Base-by-base conservation (phyloP, 495 filamentous ascomycete species). In the Hyphodiscus hymeniophilus region DNA sequence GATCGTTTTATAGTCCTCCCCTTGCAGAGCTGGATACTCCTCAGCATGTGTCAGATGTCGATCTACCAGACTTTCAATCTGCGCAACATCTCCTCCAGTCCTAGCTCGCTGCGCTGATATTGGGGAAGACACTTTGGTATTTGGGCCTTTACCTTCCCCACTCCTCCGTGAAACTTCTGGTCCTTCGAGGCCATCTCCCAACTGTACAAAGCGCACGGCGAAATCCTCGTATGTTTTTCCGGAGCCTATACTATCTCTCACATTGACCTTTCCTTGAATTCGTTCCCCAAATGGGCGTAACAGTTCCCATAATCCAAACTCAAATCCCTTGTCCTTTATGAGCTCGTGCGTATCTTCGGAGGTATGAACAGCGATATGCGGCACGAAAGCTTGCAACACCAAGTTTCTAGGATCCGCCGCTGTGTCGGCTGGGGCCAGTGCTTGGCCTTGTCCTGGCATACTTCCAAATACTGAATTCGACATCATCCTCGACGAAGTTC, bases 201-300 rank as follows among this genome's bases (percentile, higher is more conserved):
- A 74, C 40, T 78, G 72, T 3, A 83, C 78, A 63, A 98, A 95
- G 35, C 85, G 83, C 41, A 97, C 75, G 2, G 86, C 84, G 66
- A 87, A 98, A 60, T 97, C 89, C 22, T 95, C 92, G 72, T 84
- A 94, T 24, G 77, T 78, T 54, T 74, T 77, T 56, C 89, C 87
- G 28, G 79, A 77, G 8, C 92, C 91, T 48, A 84, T 73, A 54
- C 89, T 95, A 63, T 98, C 94, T 45, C 94, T 72, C 32, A 98
- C 81, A 15, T 84, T 85, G 26, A 98, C 84, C 61, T 89, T 92
- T 20, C 92, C 92, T 28, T 81, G 77, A 0, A 98, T 71, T 31
- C 73, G 75, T 62, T 98, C 92, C n/a, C 91, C 92, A 66, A 90
- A 98, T 3, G 91, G 89, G 38, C 90, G 71, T 28, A 98, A 66